Evolutionary conservation across 805 yeast genomes (phyloP).

Genomic region (Citeromyces matritensis): DNA sequence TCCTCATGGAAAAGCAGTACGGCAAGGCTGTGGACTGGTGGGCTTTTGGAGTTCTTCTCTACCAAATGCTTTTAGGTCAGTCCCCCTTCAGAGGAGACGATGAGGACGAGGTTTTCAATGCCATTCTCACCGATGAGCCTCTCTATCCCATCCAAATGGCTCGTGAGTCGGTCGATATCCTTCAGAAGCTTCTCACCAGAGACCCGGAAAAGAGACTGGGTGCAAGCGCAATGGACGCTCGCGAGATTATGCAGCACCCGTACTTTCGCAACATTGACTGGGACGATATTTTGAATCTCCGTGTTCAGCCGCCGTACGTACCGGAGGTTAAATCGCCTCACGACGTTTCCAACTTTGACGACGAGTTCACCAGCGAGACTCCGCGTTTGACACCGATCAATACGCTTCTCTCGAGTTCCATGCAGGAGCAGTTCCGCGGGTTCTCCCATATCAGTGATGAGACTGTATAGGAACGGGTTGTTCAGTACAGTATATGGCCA

Average conservation of each 20-base stretch:
- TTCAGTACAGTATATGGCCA: no score
- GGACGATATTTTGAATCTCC: conserved; percentile 62
- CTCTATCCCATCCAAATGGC: conserved; percentile 96
- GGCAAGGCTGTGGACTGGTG: conserved; percentile 98
- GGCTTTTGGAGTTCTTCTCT: conserved; percentile 95
- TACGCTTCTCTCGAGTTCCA: conserved; percentile 66
- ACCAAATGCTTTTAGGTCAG: conserved; percentile 93
- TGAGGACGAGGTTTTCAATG: conserved; percentile 86
- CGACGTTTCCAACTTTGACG: conserved; percentile 87
- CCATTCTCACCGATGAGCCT: conserved; percentile 93
- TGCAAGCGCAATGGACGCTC: conserved; percentile 76
- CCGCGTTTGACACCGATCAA: conserved; percentile 94
- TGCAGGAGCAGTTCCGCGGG: conserved; percentile 96
- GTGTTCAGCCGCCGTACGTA: conserved; percentile 76
- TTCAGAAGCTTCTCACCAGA: conserved; percentile 82
- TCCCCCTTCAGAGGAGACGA: conserved; percentile 93
- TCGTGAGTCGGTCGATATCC: conserved; percentile 84
- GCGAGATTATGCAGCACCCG: conserved; percentile 90
- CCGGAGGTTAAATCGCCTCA: conserved; percentile 82
- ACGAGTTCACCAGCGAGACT: conserved; percentile 86
- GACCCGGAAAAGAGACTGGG: conserved; percentile 82
- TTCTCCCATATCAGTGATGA: conserved; percentile 77
- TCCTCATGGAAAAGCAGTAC: conserved; percentile 81
- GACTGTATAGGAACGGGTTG: no score
- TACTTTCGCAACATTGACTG: conserved; percentile 84